These are phyloP conservation scores for Amanita thiersii DNA, from an alignment of 768 basidiomycete species.

Conservation along the genomic window DNA sequence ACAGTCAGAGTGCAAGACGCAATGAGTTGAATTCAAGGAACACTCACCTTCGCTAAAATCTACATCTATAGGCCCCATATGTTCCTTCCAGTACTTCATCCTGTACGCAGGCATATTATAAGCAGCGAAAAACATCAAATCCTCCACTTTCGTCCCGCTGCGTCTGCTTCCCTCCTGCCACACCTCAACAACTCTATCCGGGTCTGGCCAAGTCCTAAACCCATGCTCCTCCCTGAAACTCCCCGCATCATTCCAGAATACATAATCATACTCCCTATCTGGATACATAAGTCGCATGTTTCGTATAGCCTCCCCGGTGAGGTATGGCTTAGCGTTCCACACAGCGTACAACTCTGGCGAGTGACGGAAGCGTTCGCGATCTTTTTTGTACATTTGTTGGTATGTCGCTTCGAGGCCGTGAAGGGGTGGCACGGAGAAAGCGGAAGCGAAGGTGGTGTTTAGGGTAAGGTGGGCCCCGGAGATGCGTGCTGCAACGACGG, in stretches of 20 bases:
- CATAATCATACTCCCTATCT: conserved; percentile 37
- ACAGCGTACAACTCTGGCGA: conserved; percentile 44
- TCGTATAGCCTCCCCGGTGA: conserved; percentile 32
- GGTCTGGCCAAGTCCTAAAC: conserved; percentile 41
- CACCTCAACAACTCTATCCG: conserved; percentile 26
- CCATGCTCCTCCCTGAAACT: conserved; percentile 37
- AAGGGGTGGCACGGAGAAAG: conserved; percentile 43
- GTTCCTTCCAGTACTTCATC: conserved; percentile 30
- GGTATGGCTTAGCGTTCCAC: conserved; percentile 48
- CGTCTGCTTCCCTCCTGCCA: conserved; percentile 26
- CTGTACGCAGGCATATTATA: conserved; percentile 22
- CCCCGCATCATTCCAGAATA: conserved; percentile 53
- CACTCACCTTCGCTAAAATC: conserved; percentile 44
- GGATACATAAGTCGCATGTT: conserved; percentile 14
- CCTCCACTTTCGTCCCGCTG: conserved; percentile 22
- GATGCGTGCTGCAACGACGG: conserved; percentile 24
- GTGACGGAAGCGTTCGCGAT: conserved; percentile 35
- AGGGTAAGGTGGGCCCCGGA: conserved; percentile 25
- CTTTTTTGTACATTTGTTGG: conserved; percentile 31
- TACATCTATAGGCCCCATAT: conserved; percentile 40
- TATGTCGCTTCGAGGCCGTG: conserved; percentile 24
- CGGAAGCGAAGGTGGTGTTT: conserved; percentile 35
- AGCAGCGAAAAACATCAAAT: conserved; percentile 42
- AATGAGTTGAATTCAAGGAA: neutral
- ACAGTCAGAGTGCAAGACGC: neutral